Conservation (phyloP, 768 basidiomycete genomes). For the Cytidiella melzeri region DNA sequence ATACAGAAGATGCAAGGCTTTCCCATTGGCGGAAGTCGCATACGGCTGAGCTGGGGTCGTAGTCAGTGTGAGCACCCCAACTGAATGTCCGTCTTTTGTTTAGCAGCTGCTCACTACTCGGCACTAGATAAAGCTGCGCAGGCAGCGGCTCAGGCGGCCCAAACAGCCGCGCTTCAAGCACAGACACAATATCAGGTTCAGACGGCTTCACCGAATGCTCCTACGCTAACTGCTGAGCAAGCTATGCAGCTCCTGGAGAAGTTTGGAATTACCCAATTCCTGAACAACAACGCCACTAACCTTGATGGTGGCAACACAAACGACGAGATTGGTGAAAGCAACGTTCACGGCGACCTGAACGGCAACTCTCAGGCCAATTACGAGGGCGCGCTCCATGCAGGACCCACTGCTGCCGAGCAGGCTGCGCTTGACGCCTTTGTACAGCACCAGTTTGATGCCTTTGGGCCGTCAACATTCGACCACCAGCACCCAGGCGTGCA, state of each 20-base stretch:
- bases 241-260: slow-evolving; percentile 29
- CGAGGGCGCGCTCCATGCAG: slow-evolving; percentile 4
- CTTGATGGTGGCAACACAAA: not conserved
- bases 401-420: not conserved
- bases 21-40: slow-evolving; percentile 86
- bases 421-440: slow-evolving; percentile 12
- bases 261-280: slow-evolving; percentile 23
- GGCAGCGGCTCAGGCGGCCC: slow-evolving; percentile 75
- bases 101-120: slow-evolving; percentile 10
- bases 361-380: not conserved
- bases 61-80: slow-evolving; percentile 69
- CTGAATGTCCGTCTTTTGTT: slow-evolving; percentile 1
- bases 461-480: slow-evolving; percentile 10
- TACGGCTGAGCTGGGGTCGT: slow-evolving; percentile 89
- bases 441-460: slow-evolving; percentile 9
- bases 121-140: slow-evolving; percentile 80
- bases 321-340: not conserved
- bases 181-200: slow-evolving; percentile 21
- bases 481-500: not conserved
- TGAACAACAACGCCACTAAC: slow-evolving; percentile 13
- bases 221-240: slow-evolving; percentile 25
- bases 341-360: not conserved
- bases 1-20: slow-evolving; percentile 98
- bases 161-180: slow-evolving; percentile 61
- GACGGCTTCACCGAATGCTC: slow-evolving; percentile 8